Conservation (phyloP, 306 rosid species). For the Prosopis cineraria region DNA sequence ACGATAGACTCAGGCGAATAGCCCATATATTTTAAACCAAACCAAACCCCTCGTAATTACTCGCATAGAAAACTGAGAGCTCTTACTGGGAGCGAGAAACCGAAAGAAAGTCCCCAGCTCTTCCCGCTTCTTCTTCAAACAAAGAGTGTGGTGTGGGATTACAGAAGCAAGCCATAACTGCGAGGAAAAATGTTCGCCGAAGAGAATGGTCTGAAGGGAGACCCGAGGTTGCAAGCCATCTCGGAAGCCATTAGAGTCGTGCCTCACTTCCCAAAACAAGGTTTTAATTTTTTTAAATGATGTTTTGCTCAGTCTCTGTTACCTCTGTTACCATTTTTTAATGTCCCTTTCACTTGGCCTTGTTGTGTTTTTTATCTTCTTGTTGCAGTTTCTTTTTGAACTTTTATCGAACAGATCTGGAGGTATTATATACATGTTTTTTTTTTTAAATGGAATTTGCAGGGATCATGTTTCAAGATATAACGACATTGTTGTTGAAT, state of each 20-base stretch:
- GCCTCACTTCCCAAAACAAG: slow-evolving; percentile 93
- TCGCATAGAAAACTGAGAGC: slow-evolving; percentile 26
- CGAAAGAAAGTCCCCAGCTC: not conserved
- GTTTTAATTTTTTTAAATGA: slow-evolving; percentile 29
- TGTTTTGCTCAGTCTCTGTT: not conserved
- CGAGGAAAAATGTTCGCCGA: slow-evolving; percentile 71
- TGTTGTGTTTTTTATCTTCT: not conserved
- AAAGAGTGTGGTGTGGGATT: slow-evolving; percentile 12
- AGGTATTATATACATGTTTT: not conserved
- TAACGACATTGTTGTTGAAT: slow-evolving; percentile 95
- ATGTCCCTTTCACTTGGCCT: not conserved
- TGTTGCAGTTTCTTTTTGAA: slow-evolving; percentile 19
- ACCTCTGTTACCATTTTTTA: not conserved
- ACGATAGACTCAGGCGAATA: slow-evolving; percentile 2
- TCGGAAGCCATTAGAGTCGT: slow-evolving; percentile 90
- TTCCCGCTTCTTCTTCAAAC: not conserved
- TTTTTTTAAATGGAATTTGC: slow-evolving; percentile 10
- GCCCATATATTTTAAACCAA: not conserved
- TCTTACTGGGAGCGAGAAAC: slow-evolving; percentile 32
- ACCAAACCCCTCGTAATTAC: slow-evolving; percentile 24
- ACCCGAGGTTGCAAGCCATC: slow-evolving; percentile 91
- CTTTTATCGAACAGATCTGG: slow-evolving; percentile 40
- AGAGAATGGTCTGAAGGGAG: slow-evolving; percentile 93
- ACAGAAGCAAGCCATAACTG: not conserved
- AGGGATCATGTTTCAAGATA: slow-evolving; percentile 99